phyloP scores from a whole-genome alignment of 2,329 filamentous ascomycete genomes.

The Neofusicoccum umdonicola region DNA sequence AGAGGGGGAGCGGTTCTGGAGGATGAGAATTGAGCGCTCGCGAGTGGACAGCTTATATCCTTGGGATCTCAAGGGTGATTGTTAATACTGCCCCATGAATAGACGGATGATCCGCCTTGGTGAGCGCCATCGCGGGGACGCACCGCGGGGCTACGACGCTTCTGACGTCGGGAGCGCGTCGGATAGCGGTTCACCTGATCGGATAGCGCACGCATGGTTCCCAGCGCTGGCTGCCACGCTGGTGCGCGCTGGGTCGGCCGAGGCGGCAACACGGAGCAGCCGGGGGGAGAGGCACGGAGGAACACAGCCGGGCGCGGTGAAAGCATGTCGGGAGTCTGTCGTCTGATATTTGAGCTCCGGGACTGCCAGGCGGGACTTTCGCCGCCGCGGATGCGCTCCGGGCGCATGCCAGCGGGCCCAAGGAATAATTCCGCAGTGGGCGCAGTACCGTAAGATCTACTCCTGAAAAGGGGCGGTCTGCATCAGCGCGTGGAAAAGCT shows the following conservation, averaged over 20 bases:
- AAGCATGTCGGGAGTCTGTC: slow-evolving; percentile 1
- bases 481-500: neutral
- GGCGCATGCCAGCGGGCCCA: neutral
- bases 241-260: neutral
- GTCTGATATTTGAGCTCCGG: slow-evolving; percentile 10
- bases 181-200: slow-evolving; percentile 9
- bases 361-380: neutral
- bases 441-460: slow-evolving; percentile 11
- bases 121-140: slow-evolving; percentile 11
- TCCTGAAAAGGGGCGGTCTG: neutral
- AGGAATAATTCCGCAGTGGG: slow-evolving; percentile 8
- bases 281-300: slow-evolving; percentile 3
- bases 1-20: neutral
- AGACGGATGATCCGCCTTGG: slow-evolving; percentile 1
- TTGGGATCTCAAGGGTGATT: neutral
- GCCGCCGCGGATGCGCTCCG: neutral
- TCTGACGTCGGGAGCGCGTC: slow-evolving; percentile 6
- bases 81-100: slow-evolving; percentile 9
- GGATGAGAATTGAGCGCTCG: neutral
- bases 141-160: neutral
- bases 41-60: slow-evolving; percentile 3
- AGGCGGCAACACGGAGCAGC: slow-evolving; percentile 1
- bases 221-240: neutral
- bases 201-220: slow-evolving; percentile 9
- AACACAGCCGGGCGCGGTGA: neutral